Conservation (phyloP, 2,329 filamentous ascomycete species). For the Ceratocystis huliohia region DNA sequence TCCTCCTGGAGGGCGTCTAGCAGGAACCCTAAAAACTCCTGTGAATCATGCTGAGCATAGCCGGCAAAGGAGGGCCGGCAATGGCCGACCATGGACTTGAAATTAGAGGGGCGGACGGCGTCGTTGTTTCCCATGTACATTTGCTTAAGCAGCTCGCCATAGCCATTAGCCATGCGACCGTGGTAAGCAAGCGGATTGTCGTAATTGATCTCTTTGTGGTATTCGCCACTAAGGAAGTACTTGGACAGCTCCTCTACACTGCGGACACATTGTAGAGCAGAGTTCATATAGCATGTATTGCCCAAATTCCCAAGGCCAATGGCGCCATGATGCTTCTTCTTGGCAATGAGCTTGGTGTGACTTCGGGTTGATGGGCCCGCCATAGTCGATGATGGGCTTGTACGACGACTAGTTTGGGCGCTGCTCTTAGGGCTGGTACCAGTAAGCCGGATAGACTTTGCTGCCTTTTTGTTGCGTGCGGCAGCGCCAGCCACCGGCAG, state of each 20-base stretch:
- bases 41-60: constrained; percentile 92
- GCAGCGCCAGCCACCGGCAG: constrained; percentile 8
- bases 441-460: constrained; percentile 5
- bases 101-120: constrained; percentile 58
- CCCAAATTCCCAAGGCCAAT: constrained; percentile 82
- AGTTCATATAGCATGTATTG: constrained; percentile 99
- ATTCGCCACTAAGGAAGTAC: constrained; percentile 70
- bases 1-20: constrained; percentile 93
- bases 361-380: constrained; percentile 56
- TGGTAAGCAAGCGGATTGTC: constrained; percentile 75
- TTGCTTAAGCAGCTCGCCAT: constrained; percentile 60
- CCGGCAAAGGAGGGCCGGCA: constrained; percentile 80
- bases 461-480: background rate
- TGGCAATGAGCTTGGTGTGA: constrained; percentile 53
- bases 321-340: constrained; percentile 58
- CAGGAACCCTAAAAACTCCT: constrained; percentile 90
- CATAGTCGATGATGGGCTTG: constrained; percentile 38
- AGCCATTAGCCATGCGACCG: constrained; percentile 75
- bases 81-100: constrained; percentile 42
- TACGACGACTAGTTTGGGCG: constrained; percentile 48
- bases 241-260: constrained; percentile 87
- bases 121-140: constrained; percentile 60
- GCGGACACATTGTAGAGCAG: constrained; percentile 83
- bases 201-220: constrained; percentile 69
- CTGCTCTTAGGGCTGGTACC: constrained; percentile 13